These are phyloP conservation scores for Pestalotiopsis sp. DNA, from an alignment of 2,329 filamentous ascomycete species.

Conservation along the genomic window DNA sequence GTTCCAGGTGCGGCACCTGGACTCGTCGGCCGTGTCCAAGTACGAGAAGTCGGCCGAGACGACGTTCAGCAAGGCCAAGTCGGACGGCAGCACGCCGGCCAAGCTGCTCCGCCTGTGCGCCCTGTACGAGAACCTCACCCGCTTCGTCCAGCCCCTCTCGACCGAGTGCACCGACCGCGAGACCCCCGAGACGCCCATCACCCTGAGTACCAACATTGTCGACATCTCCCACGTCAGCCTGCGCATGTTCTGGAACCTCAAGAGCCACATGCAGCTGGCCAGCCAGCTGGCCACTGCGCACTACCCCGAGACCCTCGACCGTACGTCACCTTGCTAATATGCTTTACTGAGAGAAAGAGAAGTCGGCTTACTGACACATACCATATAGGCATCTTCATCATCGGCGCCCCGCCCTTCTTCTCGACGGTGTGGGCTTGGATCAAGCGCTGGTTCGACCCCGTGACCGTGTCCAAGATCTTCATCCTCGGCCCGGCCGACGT, in stretches of 20 bases:
- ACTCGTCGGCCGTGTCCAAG: conserved; percentile 77
- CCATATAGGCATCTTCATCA: conserved; percentile 59
- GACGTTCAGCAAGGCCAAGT: conserved; percentile 59
- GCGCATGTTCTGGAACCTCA: conserved; percentile 95
- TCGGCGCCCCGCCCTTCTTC: conserved; percentile 89
- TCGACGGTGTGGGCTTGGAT: conserved; percentile 93
- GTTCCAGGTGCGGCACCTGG: conserved; percentile 82
- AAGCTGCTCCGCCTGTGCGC: conserved; percentile 87
- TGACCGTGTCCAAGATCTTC: conserved; percentile 95
- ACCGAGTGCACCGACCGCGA: conserved; percentile 74
- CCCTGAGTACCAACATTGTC: conserved; percentile 91
- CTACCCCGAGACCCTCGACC: conserved; percentile 91
- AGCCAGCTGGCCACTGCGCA: conserved; percentile 87
- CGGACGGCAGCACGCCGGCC: conserved; percentile 68
- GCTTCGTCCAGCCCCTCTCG: conserved; percentile 85
- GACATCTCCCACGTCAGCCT: conserved; percentile 87
- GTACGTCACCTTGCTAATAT: conserved; percentile 56
- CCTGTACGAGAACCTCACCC: conserved; percentile 88
- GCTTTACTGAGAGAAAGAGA: no score
- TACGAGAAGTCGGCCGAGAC: conserved; percentile 70
- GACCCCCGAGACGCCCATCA: conserved; percentile 81
- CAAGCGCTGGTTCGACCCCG: conserved; percentile 94
- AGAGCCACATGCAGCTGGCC: conserved; percentile 91
- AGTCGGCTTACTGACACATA: conserved; percentile 15
- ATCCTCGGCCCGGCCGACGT: conserved; percentile 78